These are phyloP conservation scores for Acrocalymma vagum DNA, from an alignment of 2,329 filamentous ascomycete species.

Conservation along the genomic window DNA sequence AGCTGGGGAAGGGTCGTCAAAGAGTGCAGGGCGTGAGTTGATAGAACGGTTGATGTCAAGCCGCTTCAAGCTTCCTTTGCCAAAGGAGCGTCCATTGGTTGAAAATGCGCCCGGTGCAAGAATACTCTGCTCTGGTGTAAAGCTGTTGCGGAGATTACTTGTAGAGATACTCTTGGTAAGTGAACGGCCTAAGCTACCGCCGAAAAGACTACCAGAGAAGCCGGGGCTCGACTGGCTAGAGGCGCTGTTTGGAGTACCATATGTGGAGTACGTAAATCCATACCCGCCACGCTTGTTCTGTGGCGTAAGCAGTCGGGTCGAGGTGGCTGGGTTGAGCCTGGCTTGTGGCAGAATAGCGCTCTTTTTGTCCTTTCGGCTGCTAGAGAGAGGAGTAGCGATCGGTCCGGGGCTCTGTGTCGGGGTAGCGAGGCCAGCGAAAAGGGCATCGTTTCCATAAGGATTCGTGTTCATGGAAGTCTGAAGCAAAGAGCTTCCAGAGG, in stretches of 20 bases:
- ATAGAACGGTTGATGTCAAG: conserved; percentile 91
- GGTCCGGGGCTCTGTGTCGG: conserved; percentile 81
- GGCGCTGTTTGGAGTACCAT: conserved; percentile 79
- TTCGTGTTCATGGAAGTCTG: conserved; percentile 71
- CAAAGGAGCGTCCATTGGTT: conserved; percentile 58
- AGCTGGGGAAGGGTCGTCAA: conserved; percentile 62
- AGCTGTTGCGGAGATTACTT: conserved; percentile 83
- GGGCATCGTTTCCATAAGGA: conserved; percentile 86
- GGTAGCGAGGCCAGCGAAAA: conserved; percentile 78
- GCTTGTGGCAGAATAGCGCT: conserved; percentile 84
- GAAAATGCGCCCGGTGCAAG: conserved; percentile 87
- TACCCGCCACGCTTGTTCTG: conserved; percentile 78
- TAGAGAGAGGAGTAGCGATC: conserved; percentile 86
- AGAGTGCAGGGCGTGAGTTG: conserved; percentile 69
- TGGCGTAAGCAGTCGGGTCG: conserved; percentile 81
- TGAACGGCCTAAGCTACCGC: conserved; percentile 72
- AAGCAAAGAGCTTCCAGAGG: conserved; percentile 56
- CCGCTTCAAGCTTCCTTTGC: conserved; percentile 75
- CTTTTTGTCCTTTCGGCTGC: conserved; percentile 78
- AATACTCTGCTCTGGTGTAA: conserved; percentile 85
- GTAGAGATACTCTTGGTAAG: conserved; percentile 89
- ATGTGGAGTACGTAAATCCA: conserved; percentile 92
- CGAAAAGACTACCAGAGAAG: conserved; percentile 51
- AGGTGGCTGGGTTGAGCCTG: conserved; percentile 83
- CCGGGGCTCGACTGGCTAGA: conserved; percentile 79